Evolutionary conservation across 495 filamentous ascomycete species (phyloP).

Genomic region (Articulospora tetracladia): DNA sequence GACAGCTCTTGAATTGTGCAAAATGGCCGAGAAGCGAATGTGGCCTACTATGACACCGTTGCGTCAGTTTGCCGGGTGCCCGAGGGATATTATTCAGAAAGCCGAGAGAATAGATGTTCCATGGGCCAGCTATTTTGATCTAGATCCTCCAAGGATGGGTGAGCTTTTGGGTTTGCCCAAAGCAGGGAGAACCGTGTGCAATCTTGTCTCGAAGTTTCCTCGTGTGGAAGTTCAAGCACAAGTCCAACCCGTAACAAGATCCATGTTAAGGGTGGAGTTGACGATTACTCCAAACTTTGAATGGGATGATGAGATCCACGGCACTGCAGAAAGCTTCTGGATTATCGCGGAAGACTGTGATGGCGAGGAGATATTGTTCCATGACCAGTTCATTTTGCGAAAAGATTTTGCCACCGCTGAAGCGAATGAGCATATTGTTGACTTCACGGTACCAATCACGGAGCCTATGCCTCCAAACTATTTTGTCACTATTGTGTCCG

Average conservation of each 20-base stretch:
- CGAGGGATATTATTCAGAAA: conserved; percentile 83
- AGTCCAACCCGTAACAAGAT: conserved; percentile 90
- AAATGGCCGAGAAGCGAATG: conserved; percentile 99
- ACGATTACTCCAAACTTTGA: conserved; percentile 94
- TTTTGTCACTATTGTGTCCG: conserved; percentile 91
- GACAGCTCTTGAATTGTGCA: conserved; percentile 90
- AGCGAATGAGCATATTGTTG: conserved; percentile 91
- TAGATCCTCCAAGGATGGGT: conserved; percentile 95
- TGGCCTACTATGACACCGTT: conserved; percentile 98
- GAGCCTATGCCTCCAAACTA: conserved; percentile 99
- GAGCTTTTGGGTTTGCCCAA: conserved; percentile 91
- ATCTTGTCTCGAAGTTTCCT: conserved; percentile 87
- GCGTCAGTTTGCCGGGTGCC: conserved; percentile 80
- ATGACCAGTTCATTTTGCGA: conserved; percentile 90
- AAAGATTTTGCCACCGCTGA: conserved; percentile 75
- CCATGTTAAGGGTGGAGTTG: conserved; percentile 90
- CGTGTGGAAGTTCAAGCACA: conserved; percentile 87
- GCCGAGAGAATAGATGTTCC: conserved; percentile 92
- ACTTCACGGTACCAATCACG: conserved; percentile 93
- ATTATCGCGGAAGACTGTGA: conserved; percentile 96
- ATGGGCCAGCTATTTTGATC: conserved; percentile 90
- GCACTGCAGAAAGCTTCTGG: conserved; percentile 89
- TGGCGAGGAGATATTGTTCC: conserved; percentile 92
- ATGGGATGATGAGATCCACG: conserved; percentile 91
- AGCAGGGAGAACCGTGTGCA: conserved; percentile 80